Evolutionary conservation across 306 rosid species (phyloP).

Genomic region (Acmispon strigosus): DNA sequence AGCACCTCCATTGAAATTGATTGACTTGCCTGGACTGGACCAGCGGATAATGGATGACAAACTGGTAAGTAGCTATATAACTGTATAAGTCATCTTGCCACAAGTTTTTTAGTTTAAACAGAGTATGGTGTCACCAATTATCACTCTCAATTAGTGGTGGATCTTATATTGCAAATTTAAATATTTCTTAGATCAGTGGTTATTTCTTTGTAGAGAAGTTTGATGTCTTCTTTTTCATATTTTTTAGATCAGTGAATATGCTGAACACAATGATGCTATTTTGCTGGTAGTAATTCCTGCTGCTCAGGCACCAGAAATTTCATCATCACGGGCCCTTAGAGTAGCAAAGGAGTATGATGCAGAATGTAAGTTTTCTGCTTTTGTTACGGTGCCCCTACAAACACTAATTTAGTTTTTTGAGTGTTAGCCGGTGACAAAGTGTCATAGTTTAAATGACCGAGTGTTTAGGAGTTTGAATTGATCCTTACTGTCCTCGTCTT

Average conservation of each 20-base stretch:
- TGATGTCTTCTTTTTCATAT: slow-evolving; percentile 25
- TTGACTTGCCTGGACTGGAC: slow-evolving; percentile 96
- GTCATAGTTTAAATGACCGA: neutral
- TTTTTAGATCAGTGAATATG: slow-evolving; percentile 77
- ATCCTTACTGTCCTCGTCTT: neutral
- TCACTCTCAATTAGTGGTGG: slow-evolving; percentile 10
- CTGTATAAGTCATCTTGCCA: slow-evolving; percentile 1
- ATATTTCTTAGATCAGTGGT: slow-evolving; percentile 9
- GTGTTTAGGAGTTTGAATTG: slow-evolving; percentile 8
- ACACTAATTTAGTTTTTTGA: neutral
- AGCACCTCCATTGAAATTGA: slow-evolving; percentile 92
- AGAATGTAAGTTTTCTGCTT: slow-evolving; percentile 55
- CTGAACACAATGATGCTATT: slow-evolving; percentile 90
- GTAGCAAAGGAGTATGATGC: slow-evolving; percentile 80
- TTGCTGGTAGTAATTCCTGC: slow-evolving; percentile 85
- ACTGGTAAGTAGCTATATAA: slow-evolving; percentile 49
- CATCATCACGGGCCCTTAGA: slow-evolving; percentile 83
- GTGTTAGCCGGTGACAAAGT: neutral
- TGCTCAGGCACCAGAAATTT: slow-evolving; percentile 84
- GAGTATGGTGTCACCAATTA: neutral
- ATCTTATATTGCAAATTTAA: neutral
- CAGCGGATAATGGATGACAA: slow-evolving; percentile 81
- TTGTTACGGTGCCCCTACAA: neutral
- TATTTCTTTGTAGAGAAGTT: slow-evolving; percentile 15
- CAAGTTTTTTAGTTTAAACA: neutral